These are phyloP conservation scores for Coniochaeta ligniaria DNA, from an alignment of 2,329 filamentous ascomycete species.

Conservation along the genomic window DNA sequence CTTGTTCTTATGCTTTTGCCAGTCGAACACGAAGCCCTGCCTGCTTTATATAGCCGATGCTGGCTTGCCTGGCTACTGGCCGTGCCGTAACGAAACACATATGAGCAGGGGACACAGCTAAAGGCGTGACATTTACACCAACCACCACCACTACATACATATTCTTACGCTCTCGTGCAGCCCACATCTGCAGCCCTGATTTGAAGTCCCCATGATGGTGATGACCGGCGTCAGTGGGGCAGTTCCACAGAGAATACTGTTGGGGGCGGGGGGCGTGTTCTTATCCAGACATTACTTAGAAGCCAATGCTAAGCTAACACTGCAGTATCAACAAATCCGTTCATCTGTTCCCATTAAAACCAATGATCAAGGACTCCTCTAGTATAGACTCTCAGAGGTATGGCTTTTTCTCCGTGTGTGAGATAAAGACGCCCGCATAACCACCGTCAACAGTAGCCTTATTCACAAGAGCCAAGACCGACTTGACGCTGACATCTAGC, in stretches of 20 bases:
- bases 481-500: neutral
- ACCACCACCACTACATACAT: neutral
- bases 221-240: neutral
- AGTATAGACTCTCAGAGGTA: constrained; percentile 1
- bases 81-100: neutral
- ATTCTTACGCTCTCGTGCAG: neutral
- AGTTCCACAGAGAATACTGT: neutral
- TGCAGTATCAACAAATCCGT: neutral
- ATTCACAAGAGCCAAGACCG: constrained; percentile 2
- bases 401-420: constrained; percentile 1
- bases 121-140: neutral
- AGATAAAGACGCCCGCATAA: constrained; percentile 2
- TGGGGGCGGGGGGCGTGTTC: neutral
- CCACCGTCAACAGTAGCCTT: constrained; percentile 3
- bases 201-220: neutral
- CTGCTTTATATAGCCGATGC: neutral
- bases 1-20: neutral
- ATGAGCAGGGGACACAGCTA: neutral
- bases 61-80: neutral
- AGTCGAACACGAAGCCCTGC: neutral
- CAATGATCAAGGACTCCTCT: neutral
- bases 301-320: neutral
- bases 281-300: neutral
- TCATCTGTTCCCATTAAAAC: neutral
- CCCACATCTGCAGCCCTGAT: neutral